phyloP scores from a whole-genome alignment of 2,329 filamentous ascomycete genomes.

The Lecanicillium sp. region DNA sequence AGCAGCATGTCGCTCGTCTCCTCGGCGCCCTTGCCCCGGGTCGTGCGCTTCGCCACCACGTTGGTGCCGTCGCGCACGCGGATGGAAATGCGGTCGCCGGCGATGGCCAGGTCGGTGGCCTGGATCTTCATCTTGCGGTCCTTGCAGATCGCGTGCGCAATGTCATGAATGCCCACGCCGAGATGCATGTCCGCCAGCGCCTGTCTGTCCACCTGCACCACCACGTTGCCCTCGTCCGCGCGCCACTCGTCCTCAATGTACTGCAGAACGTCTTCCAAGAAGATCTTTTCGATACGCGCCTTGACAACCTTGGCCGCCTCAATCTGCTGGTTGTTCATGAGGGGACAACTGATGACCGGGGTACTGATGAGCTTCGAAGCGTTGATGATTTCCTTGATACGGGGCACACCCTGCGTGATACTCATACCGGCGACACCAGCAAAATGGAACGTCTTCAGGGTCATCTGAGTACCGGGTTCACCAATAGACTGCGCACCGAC shows the following conservation, averaged over 20 bases:
- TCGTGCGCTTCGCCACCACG: slow-evolving; percentile 40
- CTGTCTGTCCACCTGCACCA: slow-evolving; percentile 73
- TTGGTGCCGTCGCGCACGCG: slow-evolving; percentile 56
- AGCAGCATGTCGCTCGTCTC: slow-evolving; percentile 53
- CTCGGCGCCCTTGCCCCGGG: slow-evolving; percentile 39
- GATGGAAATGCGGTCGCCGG: slow-evolving; percentile 62
- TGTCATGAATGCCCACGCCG: slow-evolving; percentile 67
- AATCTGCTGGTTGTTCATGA: slow-evolving; percentile 69
- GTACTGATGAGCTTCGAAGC: slow-evolving; percentile 91
- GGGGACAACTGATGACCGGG: slow-evolving; percentile 81
- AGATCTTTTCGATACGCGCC: slow-evolving; percentile 91
- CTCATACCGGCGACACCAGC: slow-evolving; percentile 99
- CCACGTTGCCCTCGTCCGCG: slow-evolving; percentile 67
- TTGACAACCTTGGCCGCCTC: slow-evolving; percentile 86
- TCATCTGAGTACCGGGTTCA: slow-evolving; percentile 98
- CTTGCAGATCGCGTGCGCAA: slow-evolving; percentile 68
- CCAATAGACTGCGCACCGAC: slow-evolving; percentile 97
- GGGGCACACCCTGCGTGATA: slow-evolving; percentile 97
- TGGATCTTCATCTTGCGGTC: slow-evolving; percentile 79
- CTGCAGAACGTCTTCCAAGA: slow-evolving; percentile 70
- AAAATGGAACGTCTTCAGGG: slow-evolving; percentile 98
- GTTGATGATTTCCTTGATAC: slow-evolving; percentile 99
- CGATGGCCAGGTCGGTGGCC: slow-evolving; percentile 56
- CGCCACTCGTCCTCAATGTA: slow-evolving; percentile 88
- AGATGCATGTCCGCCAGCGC: slow-evolving; percentile 76